Evolutionary conservation across 805 yeast species (phyloP), one percentile per base, ranked within the genome.

Genomic region (Wickerhamiella alocasiicola): DNA sequence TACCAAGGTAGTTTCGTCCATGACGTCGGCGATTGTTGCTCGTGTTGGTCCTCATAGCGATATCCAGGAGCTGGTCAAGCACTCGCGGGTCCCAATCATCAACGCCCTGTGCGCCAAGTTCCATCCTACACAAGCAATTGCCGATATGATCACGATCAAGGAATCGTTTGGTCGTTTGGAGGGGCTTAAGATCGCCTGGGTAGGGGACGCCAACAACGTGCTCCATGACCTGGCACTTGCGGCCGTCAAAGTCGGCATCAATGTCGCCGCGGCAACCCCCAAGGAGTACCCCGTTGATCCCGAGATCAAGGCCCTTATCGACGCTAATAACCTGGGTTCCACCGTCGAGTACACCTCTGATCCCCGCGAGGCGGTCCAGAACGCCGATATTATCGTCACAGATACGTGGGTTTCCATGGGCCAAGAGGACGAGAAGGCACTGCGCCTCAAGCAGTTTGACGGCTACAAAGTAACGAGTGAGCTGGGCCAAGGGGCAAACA

Each of bases 401-500:
- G 98, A 91, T 55, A 91, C 98, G 3, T 91, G 94, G 76, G 75
- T 91, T 18, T 88, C 97, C 1, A 91, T 91, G 98, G 98, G 98
- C 43, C 87, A 91, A 66, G 98, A 91, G 60, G 64, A 71, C 4
- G 87, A 87, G 57, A 81, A 75, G 48, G 66, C 59, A 36, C 65
- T 68, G 43, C 81, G 87, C 48, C 65, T 91, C 51, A 67, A 76
- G 54, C 87, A 84, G 62, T 91, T 91, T 58, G 70, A 66, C 12
- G 95, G 94, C 1, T 91, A 78, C 69, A 95, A 84, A 64, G 78
- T 91, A 44, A 76, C 84, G 28, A 59, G 66, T 13, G 76, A 75
- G 24, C 65, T 87, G 65, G 72, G 81, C 19, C 42, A 54, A 9
- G 72, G 71, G 32, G 79, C 81, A 32, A 68, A 69, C 43, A 39